phyloP scores from a whole-genome alignment of 371 early-diverging fungal species.

The Cokeromyces recurvatus region DNA sequence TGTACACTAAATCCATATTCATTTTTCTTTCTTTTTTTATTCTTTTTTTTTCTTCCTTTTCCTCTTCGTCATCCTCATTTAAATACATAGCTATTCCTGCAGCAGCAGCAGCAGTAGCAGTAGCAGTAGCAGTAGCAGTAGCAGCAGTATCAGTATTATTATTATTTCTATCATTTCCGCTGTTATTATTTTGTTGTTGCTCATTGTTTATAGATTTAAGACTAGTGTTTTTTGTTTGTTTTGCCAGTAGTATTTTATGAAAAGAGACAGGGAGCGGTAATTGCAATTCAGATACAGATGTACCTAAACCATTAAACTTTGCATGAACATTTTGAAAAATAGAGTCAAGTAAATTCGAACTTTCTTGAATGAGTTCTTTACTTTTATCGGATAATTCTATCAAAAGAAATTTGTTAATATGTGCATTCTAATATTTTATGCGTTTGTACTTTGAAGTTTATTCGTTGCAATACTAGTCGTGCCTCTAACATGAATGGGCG shows the following conservation, averaged over 20 bases:
- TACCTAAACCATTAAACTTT: slow-evolving; percentile 22
- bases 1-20: slow-evolving; percentile 46
- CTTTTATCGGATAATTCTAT: slow-evolving; percentile 37
- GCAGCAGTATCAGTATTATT: slow-evolving; percentile 10
- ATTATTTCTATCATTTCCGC: background rate
- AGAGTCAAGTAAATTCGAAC: no score
- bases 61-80: slow-evolving; percentile 4
- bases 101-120: background rate
- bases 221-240: slow-evolving; percentile 4
- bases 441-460: slow-evolving; percentile 31
- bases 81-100: slow-evolving; percentile 14
- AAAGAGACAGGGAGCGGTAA: slow-evolving; percentile 26
- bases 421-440: background rate
- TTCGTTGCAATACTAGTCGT: slow-evolving; percentile 34
- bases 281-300: slow-evolving; percentile 34
- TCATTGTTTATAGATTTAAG: background rate
- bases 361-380: slow-evolving; percentile 18
- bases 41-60: slow-evolving; percentile 6
- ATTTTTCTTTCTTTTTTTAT: slow-evolving; percentile 1
- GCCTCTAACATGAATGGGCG: slow-evolving; percentile 33
- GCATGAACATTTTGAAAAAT: no score
- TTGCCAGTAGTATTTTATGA: slow-evolving; percentile 20
- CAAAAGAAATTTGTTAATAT: background rate
- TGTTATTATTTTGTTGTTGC: slow-evolving; percentile 24
- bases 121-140: slow-evolving; percentile 16